Evolutionary conservation across 2,329 filamentous ascomycete genomes (phyloP).

Genomic region (Hypoxylon sp.): DNA sequence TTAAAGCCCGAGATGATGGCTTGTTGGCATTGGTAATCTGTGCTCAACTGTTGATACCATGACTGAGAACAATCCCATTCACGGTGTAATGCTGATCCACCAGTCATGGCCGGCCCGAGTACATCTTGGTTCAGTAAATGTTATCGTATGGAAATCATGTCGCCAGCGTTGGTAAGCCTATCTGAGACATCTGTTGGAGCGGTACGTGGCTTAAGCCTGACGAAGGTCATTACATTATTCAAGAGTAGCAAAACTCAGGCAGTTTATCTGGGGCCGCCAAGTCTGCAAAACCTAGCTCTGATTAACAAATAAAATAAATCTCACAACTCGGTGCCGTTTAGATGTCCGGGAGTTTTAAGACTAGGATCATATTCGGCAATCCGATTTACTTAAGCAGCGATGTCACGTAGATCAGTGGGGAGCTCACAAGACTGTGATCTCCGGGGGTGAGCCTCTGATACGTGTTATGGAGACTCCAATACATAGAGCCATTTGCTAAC

Average conservation of each 20-base stretch:
- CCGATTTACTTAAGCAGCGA: conserved; percentile 33
- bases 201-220: conserved; percentile 27
- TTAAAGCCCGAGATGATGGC: conserved; percentile 13
- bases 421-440: conserved; percentile 24
- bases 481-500: conserved; percentile 6
- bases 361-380: conserved; percentile 31
- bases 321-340: conserved; percentile 12
- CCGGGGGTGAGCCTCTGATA: conserved; percentile 25
- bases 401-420: conserved; percentile 40
- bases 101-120: conserved; percentile 19
- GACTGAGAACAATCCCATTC: conserved; percentile 1
- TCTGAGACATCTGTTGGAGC: conserved; percentile 30
- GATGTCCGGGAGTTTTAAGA: conserved; percentile 14
- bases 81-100: conserved; percentile 18
- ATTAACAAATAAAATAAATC: conserved; percentile 18
- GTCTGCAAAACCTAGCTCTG: conserved; percentile 15
- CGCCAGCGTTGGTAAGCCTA: conserved; percentile 17
- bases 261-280: conserved; percentile 1
- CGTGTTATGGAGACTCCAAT: not conserved
- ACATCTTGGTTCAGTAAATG: conserved; percentile 16
- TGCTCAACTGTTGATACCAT: not conserved
- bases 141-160: conserved; percentile 26
- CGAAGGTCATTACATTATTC: conserved; percentile 2
- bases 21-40: conserved; percentile 15
- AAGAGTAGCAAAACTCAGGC: conserved; percentile 1